Evolutionary conservation across 2,329 filamentous ascomycete species (phyloP).

Genomic region (Cladosporium sp.): DNA sequence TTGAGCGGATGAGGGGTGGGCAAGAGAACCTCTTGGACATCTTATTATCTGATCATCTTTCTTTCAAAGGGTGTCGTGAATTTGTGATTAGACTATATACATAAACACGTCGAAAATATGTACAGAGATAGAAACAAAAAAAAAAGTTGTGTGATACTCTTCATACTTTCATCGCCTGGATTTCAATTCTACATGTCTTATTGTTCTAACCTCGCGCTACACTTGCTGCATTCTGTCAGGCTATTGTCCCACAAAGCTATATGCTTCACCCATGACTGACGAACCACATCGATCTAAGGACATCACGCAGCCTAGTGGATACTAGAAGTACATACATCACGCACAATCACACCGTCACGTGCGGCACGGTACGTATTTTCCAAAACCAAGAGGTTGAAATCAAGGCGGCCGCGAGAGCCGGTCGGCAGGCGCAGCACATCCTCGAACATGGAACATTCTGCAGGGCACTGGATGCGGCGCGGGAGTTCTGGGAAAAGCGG

Average conservation of each 20-base stretch:
- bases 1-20: slow-evolving; percentile 28
- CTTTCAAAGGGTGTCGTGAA: no score
- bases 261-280: not conserved
- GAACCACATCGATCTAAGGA: not conserved
- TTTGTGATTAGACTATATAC: no score
- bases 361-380: not conserved
- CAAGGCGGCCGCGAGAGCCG: no score
- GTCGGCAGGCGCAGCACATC: not conserved
- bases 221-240: no score
- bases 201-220: no score
- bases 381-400: not conserved
- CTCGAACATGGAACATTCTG: not conserved
- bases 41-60: not conserved
- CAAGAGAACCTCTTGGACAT: slow-evolving; percentile 38
- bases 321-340: not conserved
- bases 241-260: not conserved
- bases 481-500: not conserved
- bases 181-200: no score
- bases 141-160: no score
- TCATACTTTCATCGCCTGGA: no score
- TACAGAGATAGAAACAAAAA: no score
- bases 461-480: not conserved
- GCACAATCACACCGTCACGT: slow-evolving; percentile 1
- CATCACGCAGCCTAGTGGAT: not conserved
- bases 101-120: no score